phyloP scores from a whole-genome alignment of 164 flowering plant genomes.

The Umbilicus rupestris region DNA sequence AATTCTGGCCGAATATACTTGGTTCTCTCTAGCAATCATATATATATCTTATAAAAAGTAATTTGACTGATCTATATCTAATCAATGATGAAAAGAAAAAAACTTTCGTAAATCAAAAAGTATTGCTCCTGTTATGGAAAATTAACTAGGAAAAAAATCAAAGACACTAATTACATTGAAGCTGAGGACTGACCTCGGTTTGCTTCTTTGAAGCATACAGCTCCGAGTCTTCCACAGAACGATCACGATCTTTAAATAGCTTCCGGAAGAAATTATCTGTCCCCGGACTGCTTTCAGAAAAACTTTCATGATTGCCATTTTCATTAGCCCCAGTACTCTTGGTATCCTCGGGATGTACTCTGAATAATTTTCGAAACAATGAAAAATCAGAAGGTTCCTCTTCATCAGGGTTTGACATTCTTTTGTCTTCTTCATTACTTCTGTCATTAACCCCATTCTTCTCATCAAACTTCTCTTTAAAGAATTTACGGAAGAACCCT shows the following conservation, averaged over 20 bases:
- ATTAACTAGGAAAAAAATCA: neutral
- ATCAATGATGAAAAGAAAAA: no score
- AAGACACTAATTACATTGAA: neutral
- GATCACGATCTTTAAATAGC: conserved; percentile 86
- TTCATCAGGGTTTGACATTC: conserved; percentile 44
- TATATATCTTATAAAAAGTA: no score
- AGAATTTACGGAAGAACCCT: conserved; percentile 76
- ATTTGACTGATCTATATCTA: no score
- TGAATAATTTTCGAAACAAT: conserved; percentile 68
- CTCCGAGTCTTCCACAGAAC: conserved; percentile 91
- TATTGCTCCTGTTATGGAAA: neutral
- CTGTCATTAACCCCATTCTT: conserved; percentile 58
- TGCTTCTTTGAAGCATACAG: conserved; percentile 68
- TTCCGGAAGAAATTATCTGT: conserved; percentile 90
- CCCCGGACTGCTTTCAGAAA: conserved; percentile 86
- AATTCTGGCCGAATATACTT: no score
- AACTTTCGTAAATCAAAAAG: no score
- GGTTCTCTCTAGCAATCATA: no score
- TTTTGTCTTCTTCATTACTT: conserved; percentile 39
- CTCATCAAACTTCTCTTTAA: conserved; percentile 78
- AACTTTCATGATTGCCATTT: conserved; percentile 27
- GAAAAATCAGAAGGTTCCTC: conserved; percentile 81
- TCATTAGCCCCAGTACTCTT: conserved; percentile 35
- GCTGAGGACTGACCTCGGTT: conserved; percentile 51
- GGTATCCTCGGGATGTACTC: conserved; percentile 85